Evolutionary conservation across 1,284 basidiomycete species (phyloP), one percentile per base, ranked within the genome.

Genomic region (Vanrija sp.): DNA sequence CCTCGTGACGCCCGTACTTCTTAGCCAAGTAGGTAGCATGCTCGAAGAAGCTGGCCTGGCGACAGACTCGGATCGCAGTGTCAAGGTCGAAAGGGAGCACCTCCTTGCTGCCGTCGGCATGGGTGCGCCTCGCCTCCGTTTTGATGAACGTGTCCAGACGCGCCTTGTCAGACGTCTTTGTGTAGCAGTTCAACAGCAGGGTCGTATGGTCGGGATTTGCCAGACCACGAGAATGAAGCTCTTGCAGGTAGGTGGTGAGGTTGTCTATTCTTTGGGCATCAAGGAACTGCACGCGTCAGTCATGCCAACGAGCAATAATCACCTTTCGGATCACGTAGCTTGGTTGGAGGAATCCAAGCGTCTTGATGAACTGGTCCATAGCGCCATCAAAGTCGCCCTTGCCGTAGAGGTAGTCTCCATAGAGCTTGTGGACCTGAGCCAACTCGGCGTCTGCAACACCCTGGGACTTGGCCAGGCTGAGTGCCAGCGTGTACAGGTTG

Each of bases 171-270:
- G 92, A 92, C 16, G 96, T 85, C 72, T 98, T 98, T 43, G 95
- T 96, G 74, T 97, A 98, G 35, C 94, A 95, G 71, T 96, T 96
- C 20, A 96, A 82, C 4, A 96, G 81, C 3, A 99, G 84, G 0
- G 96, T 98, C 0, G 94, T 98, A 71, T 98, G 95, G 64, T 98
- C 95, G 0, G 93, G 85, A 66, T 96, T 98, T 10, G 95, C 95
- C 4, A 95, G 83, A 0, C 88, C 88, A 0, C 86, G 80, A 2
- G 88, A 81, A 67, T 98, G 95, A 0, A 99, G 80, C 70, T 96
- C 94, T 81, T 98, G 93, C 1, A 99, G 81, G 71, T 98, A 98
- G 1, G 88, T 89, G 15, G 91, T 93, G 47, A 99, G 85, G 68
- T 94, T 92, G 56, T 91, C 86, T 51, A 98, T 97, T 4, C 95